These are phyloP conservation scores for Chenopodium quinoa DNA, from an alignment of 148 eudicot genomes.

Conservation along the genomic window DNA sequence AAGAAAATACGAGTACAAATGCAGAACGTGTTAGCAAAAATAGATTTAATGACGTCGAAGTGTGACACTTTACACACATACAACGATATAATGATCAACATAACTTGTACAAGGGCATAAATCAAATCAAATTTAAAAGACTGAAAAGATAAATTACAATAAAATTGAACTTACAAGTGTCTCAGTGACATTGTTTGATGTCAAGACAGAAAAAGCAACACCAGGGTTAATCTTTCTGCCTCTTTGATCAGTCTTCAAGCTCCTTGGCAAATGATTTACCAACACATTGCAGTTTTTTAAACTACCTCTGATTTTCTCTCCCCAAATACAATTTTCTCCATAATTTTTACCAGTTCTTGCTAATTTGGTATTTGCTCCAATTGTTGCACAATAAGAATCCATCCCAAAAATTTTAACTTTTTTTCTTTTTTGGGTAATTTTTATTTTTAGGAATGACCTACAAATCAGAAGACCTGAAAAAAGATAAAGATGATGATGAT, in stretches of 20 bases:
- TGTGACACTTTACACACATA: no score
- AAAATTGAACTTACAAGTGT: constrained; percentile 43
- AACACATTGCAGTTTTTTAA: constrained; percentile 32
- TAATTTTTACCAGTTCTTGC: constrained; percentile 26
- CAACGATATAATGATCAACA: no score
- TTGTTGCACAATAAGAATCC: constrained; percentile 64
- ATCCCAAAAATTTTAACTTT: constrained; percentile 25
- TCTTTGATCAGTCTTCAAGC: constrained; percentile 34
- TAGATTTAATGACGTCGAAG: neutral
- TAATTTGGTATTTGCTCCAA: constrained; percentile 49
- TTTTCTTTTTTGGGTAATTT: neutral
- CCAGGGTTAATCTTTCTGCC: constrained; percentile 46
- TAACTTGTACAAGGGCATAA: neutral
- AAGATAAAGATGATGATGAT: neutral
- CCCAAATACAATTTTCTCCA: constrained; percentile 49
- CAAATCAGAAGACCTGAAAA: constrained; percentile 13
- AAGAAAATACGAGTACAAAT: neutral
- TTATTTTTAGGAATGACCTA: constrained; percentile 1
- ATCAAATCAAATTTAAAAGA: neutral
- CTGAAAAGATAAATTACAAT: neutral
- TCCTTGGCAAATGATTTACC: constrained; percentile 33
- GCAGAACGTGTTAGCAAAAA: neutral
- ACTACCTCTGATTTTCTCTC: constrained; percentile 58
- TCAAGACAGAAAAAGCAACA: constrained; percentile 56
- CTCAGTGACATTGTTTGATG: constrained; percentile 51